Conservation (phyloP, 306 rosid genomes). For the Acacia acuminata region DNA sequence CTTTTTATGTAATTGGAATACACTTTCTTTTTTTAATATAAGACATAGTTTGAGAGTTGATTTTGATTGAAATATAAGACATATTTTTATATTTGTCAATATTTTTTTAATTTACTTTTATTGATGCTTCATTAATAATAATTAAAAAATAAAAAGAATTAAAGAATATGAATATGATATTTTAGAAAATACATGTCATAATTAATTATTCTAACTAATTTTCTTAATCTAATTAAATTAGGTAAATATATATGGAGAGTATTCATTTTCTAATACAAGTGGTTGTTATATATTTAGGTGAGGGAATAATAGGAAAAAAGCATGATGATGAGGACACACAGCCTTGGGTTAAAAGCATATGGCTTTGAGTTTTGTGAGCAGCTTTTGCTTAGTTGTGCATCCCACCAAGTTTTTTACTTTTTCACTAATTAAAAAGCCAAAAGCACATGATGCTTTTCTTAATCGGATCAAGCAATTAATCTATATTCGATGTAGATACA, state of each 20-base stretch:
- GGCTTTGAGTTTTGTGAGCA: slow-evolving; percentile 7
- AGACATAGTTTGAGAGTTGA: no score
- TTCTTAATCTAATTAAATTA: no score
- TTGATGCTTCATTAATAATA: no score
- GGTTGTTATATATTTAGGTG: not conserved
- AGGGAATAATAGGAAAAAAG: slow-evolving; percentile 22
- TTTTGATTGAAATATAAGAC: no score
- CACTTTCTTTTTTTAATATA: no score
- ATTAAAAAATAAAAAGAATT: fast-evolving
- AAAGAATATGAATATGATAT: fast-evolving
- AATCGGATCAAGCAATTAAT: not conserved
- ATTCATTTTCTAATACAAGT: not conserved
- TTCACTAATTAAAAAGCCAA: slow-evolving; percentile 4
- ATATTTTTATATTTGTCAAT: no score
- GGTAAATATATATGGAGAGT: no score
- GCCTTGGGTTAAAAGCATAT: slow-evolving; percentile 27
- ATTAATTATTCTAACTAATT: no score
- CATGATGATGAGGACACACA: slow-evolving; percentile 28
- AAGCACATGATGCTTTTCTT: slow-evolving; percentile 39
- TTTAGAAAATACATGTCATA: no score
- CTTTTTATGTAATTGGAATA: not conserved
- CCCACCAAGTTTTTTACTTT: slow-evolving; percentile 5
- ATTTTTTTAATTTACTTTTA: no score
- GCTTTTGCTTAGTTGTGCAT: slow-evolving; percentile 20
- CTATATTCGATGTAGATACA: not conserved